These are phyloP conservation scores for Scheffersomyces coipomensis DNA, from an alignment of 805 yeast species.

Conservation along the genomic window DNA sequence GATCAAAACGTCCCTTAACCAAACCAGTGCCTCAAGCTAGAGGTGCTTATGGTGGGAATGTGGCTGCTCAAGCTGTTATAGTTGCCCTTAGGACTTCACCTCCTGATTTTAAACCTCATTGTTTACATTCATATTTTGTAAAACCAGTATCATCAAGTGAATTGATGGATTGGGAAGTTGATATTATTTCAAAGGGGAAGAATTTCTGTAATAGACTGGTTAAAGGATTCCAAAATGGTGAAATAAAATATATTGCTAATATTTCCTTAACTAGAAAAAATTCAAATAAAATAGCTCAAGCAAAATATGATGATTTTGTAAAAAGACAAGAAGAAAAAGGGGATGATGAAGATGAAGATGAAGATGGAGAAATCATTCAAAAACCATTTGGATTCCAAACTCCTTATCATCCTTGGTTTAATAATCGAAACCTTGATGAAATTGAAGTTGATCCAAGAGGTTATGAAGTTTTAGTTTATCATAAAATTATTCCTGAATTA, in stretches of 20 bases:
- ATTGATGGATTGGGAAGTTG: conserved; percentile 29
- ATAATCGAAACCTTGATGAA: conserved; percentile 12
- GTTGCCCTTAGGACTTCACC: conserved; percentile 29
- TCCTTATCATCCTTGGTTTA: conserved; percentile 32
- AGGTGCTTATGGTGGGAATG: conserved; percentile 33
- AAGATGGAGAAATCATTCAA: conserved; percentile 21
- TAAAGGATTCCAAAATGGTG: conserved; percentile 24
- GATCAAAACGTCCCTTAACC: conserved; percentile 18
- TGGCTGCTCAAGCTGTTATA: conserved; percentile 34
- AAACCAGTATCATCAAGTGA: conserved; percentile 13
- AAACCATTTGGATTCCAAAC: conserved; percentile 35
- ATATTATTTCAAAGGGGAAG: conserved; percentile 31
- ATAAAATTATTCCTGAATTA: conserved; percentile 33
- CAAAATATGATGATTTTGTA: conserved; percentile 20
- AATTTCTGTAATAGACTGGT: conserved; percentile 33
- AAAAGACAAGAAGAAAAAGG: conserved; percentile 20
- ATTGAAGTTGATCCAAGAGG: conserved; percentile 12
- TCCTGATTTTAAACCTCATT: conserved; percentile 32
- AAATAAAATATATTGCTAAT: conserved; percentile 24
- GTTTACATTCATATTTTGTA: conserved; percentile 32
- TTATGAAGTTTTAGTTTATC: conserved; percentile 14
- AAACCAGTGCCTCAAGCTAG: conserved; percentile 22
- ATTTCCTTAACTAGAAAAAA: conserved; percentile 34
- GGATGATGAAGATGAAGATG: conserved; percentile 23
- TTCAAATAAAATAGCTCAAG: conserved; percentile 17